Percentiles rank a stretch among this genome's conserved stretches.
These are phyloP conservation scores for Saturnispora silvae DNA, from an alignment of 805 yeast species.

Conservation along the genomic window DNA sequence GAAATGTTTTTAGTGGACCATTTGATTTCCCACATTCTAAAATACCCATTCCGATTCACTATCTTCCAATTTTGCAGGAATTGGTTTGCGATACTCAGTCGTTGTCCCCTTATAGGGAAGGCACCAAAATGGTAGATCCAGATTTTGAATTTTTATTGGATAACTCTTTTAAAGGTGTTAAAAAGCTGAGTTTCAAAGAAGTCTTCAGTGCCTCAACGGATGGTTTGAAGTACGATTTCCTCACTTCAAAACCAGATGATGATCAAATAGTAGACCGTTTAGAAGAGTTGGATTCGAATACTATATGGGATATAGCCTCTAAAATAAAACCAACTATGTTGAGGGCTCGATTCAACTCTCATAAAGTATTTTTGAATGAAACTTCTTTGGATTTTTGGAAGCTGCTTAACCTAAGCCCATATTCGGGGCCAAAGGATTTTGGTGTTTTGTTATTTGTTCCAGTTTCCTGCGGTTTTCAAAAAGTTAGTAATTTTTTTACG, in stretches of 20 bases:
- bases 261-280: not conserved
- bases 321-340: constrained; percentile 27
- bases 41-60: not conserved
- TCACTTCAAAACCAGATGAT: not conserved
- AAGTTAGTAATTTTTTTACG: constrained; percentile 29
- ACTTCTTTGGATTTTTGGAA: constrained; percentile 46
- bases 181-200: constrained; percentile 5
- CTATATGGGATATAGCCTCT: constrained; percentile 3
- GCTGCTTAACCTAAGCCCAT: constrained; percentile 45
- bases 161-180: constrained; percentile 2
- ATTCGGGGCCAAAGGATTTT: constrained; percentile 38
- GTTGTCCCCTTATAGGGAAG: constrained; percentile 3
- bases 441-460: constrained; percentile 37
- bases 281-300: not conserved
- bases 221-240: not conserved
- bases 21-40: not conserved
- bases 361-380: constrained; percentile 35
- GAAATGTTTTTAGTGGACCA: constrained; percentile 5
- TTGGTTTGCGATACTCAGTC: not conserved
- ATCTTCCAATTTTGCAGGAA: constrained; percentile 6
- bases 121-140: not conserved
- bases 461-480: no score
- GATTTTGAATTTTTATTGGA: constrained; percentile 6
- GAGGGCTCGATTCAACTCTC: constrained; percentile 18
- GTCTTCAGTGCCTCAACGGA: constrained; percentile 1